phyloP scores from a whole-genome alignment of 2,329 filamentous ascomycete species.

The Venturia oleaginea region DNA sequence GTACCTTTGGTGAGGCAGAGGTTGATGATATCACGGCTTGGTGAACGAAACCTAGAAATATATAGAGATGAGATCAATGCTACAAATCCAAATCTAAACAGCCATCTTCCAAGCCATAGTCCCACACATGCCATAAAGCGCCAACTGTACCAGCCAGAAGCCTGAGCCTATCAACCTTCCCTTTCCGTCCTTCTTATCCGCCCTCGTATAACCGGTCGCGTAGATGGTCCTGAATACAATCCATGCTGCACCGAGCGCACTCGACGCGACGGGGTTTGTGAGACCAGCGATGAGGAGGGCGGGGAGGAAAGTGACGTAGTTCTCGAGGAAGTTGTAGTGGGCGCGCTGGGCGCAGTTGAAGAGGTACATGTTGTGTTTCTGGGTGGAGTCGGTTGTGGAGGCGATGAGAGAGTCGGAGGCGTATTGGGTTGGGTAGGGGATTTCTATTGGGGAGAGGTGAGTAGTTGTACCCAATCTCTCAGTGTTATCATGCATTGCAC shows the following conservation, averaged over 20 bases:
- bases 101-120: constrained; percentile 8
- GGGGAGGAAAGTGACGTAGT: constrained; percentile 42
- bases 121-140: constrained; percentile 22
- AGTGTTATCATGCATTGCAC: no score
- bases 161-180: constrained; percentile 32
- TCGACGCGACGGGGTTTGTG: constrained; percentile 40
- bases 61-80: background rate
- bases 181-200: constrained; percentile 31
- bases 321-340: constrained; percentile 53
- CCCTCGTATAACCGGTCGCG: constrained; percentile 36
- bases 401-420: constrained; percentile 46
- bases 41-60: constrained; percentile 36
- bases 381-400: constrained; percentile 27
- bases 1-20: constrained; percentile 91
- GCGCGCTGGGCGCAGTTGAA: constrained; percentile 46
- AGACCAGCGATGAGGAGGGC: constrained; percentile 46
- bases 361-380: constrained; percentile 34
- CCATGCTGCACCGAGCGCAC: constrained; percentile 42
- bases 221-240: constrained; percentile 41
- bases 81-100: background rate
- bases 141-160: constrained; percentile 27
- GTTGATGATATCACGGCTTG: constrained; percentile 94
- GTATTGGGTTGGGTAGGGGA: constrained; percentile 50
- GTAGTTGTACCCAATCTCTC: no score
- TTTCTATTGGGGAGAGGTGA: background rate